Percentiles rank a stretch among this genome's conserved stretches.
Evolutionary conservation across 2,329 filamentous ascomycete genomes (phyloP).

Genomic region (Ophiocordyceps camponoti-floridani): DNA sequence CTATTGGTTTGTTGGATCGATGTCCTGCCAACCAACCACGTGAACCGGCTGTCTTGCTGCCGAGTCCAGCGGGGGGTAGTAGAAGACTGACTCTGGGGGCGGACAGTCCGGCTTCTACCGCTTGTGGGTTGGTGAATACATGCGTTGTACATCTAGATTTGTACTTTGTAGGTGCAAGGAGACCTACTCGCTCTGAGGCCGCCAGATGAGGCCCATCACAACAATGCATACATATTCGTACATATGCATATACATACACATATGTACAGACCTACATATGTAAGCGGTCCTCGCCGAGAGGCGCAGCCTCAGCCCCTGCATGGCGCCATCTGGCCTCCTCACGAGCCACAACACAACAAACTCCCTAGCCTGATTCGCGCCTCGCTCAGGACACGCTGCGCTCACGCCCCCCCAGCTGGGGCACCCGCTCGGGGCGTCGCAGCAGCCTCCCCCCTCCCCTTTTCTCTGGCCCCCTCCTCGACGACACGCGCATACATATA

Average conservation of each 20-base stretch:
- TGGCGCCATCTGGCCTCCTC: background rate
- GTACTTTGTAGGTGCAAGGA: too few species aligned
- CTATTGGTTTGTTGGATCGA: background rate
- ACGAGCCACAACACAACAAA: background rate
- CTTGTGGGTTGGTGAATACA: too few species aligned
- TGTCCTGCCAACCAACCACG: background rate
- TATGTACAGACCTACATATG: background rate
- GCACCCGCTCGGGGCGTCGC: background rate
- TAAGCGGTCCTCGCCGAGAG: background rate
- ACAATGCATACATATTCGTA: too few species aligned
- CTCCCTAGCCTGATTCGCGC: conserved; percentile 1
- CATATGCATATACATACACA: too few species aligned
- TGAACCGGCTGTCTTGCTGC: background rate
- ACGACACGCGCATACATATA: background rate
- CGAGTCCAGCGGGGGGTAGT: too few species aligned
- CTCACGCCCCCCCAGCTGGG: background rate
- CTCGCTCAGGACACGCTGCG: background rate
- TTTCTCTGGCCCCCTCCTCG: background rate
- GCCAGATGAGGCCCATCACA: too few species aligned
- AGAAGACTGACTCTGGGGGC: too few species aligned
- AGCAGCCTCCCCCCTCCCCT: background rate
- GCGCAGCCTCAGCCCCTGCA: background rate
- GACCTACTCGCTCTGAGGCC: too few species aligned
- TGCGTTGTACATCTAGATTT: too few species aligned
- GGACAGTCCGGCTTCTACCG: too few species aligned